Base-by-base conservation (phyloP, 2,329 filamentous ascomycete species). In the Penicillium sp. region DNA sequence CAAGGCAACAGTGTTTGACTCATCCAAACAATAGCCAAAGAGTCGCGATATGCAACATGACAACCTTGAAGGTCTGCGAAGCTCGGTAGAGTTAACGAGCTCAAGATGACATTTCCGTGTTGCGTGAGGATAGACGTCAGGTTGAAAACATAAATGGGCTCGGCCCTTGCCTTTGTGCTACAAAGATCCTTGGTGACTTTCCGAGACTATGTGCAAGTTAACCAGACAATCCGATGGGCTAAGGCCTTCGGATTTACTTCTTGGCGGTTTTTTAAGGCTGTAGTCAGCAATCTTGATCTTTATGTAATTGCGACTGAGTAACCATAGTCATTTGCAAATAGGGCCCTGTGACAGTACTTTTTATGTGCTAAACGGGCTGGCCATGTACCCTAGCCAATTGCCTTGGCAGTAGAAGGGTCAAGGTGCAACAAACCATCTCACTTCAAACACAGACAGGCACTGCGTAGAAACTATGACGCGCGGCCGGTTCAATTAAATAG, bases 391-490 rank as follows among this genome's bases (percentile, higher is more conserved):
- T 26, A 31, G 23, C 49, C 49, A 60, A 56, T 60, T 5, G 21
- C 4, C 19, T 49, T n/a, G 6, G 21, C 21, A 10, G n/a, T 45
- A 25, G 8, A 37, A 54, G 14, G 16, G 23, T 13, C 7, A 52
- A 56, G 5, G 26, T 55, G 52, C 44, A 48, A 37, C n/a, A 25
- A n/a, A 23, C 19, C 14, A 23, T 53, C 47, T 47, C 11, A 29
- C 42, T 63, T 62, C 53, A 33, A 31, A 63, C 56, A 50, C 55
- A n/a, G 23, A 66, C 54, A 66, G 57, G 54, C 57, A 58, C 53
- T 56, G 19, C 35, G 57, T 53, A 65, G 50, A 54, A 59, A 57
- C 27, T 58, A 54, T 64, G 64, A 64, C 62, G 60, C 64, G 63
- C 60, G 64, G 57, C 59, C 59, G 21, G 62, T 58, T 57, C 46